These are phyloP conservation scores for Sphagnum magellanicum DNA, from an alignment of 228 moss, liverwort and hornwort genomes.

Conservation along the genomic window DNA sequence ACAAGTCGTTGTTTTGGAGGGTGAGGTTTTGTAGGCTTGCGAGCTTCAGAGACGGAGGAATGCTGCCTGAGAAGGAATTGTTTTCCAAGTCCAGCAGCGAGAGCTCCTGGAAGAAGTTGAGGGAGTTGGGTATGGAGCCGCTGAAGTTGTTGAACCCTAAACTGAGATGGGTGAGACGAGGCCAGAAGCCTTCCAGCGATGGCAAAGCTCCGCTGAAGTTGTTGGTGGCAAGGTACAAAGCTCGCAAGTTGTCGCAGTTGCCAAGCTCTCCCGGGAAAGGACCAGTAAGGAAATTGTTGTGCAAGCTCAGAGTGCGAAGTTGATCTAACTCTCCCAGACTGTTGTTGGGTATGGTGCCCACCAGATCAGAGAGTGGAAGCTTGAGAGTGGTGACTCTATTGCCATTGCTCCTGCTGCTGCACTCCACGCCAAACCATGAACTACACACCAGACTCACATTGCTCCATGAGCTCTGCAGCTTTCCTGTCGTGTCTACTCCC, in stretches of 20 bases:
- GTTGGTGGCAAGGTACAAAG: constrained; percentile 16
- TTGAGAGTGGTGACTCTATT: constrained; percentile 13
- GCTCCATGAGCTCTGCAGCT: constrained; percentile 8
- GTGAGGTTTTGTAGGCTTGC: constrained; percentile 15
- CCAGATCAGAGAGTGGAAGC: constrained; percentile 10
- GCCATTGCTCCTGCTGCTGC: background rate
- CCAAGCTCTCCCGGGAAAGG: constrained; percentile 21
- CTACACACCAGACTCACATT: constrained; percentile 18
- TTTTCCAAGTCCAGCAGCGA: constrained; percentile 17
- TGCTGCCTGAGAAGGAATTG: constrained; percentile 16
- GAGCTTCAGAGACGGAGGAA: constrained; percentile 7
- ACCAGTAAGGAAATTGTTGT: constrained; percentile 24
- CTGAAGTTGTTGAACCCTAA: constrained; percentile 25
- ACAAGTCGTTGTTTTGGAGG: constrained; percentile 20
- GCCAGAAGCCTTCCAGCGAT: constrained; percentile 14
- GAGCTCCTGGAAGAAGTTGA: constrained; percentile 4
- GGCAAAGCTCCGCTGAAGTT: constrained; percentile 21
- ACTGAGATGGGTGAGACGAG: constrained; percentile 22
- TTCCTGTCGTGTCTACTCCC: constrained; percentile 15
- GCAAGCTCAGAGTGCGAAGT: constrained; percentile 31
- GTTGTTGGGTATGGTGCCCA: constrained; percentile 10
- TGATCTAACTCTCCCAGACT: constrained; percentile 25
- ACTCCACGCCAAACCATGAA: constrained; percentile 21
- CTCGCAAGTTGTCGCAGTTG: constrained; percentile 7
- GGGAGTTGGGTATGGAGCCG: constrained; percentile 14